These are phyloP conservation scores for Spongiforma sp. DNA, from an alignment of 1,284 basidiomycete genomes.

Conservation along the genomic window DNA sequence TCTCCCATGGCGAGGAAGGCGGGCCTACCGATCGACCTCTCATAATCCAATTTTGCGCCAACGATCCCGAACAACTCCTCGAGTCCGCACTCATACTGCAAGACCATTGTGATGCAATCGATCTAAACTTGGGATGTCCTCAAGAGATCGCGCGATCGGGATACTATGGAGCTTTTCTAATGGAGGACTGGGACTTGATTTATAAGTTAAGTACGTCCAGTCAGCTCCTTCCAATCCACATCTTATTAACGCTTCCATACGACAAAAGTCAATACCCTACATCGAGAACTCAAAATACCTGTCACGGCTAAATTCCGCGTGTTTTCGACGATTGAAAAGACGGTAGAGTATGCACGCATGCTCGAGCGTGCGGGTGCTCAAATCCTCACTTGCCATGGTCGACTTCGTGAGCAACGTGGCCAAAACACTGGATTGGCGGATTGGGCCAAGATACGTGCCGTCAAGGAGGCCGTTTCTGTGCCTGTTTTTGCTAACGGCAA, in stretches of 20 bases:
- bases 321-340: conserved; percentile 86
- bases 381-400: conserved; percentile 93
- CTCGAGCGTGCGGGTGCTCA: conserved; percentile 95
- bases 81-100: conserved; percentile 78
- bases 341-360: conserved; percentile 94
- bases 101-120: conserved; percentile 86
- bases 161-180: conserved; percentile 89
- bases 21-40: conserved; percentile 76
- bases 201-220: conserved; percentile 74
- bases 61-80: conserved; percentile 83
- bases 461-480: conserved; percentile 87
- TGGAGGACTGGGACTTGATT: conserved; percentile 94
- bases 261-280: conserved; percentile 77
- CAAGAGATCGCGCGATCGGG: conserved; percentile 94
- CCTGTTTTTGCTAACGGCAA: conserved; percentile 99
- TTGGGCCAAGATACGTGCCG: conserved; percentile 84
- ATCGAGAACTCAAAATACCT: conserved; percentile 84
- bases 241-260: background rate
- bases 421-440: conserved; percentile 83
- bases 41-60: conserved; percentile 94
- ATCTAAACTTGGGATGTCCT: conserved; percentile 96
- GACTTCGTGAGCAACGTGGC: conserved; percentile 91
- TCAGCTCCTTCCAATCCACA: background rate
- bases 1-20: conserved; percentile 71
- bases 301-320: conserved; percentile 98